These are phyloP conservation scores for Lactarius hatsudake DNA, from an alignment of 768 basidiomycete species.

Conservation along the genomic window DNA sequence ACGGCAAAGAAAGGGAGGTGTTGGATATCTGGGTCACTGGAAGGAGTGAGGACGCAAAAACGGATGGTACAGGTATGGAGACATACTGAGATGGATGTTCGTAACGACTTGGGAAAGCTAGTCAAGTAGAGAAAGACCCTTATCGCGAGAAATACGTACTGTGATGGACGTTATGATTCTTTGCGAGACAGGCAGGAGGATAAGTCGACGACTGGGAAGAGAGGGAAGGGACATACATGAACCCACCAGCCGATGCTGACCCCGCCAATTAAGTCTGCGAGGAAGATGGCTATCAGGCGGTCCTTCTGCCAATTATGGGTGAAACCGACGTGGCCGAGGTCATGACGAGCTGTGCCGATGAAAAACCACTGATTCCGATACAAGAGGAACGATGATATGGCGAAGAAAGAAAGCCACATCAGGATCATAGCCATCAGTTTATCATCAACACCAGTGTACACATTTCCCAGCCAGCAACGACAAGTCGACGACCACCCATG, in stretches of 20 bases:
- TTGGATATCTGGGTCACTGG: constrained; percentile 79
- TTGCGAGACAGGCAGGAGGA: constrained; percentile 22
- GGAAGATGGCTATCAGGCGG: constrained; percentile 69
- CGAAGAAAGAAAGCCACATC: no score
- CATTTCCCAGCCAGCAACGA: no score
- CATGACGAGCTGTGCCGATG: constrained; percentile 91
- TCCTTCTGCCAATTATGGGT: constrained; percentile 85
- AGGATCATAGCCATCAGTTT: no score
- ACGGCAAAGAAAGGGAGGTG: constrained; percentile 95
- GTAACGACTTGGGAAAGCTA: constrained; percentile 66
- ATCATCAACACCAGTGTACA: no score
- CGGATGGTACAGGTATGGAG: neutral
- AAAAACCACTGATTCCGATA: constrained; percentile 67
- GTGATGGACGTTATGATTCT: constrained; percentile 97
- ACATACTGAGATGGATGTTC: constrained; percentile 93
- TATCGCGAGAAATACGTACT: constrained; percentile 49
- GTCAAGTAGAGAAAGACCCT: constrained; percentile 10
- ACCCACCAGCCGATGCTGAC: constrained; percentile 99
- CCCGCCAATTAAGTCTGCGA: constrained; percentile 89
- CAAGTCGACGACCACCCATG: no score
- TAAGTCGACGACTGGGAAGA: constrained; percentile 9
- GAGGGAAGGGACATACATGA: constrained; percentile 59
- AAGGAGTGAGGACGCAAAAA: constrained; percentile 19
- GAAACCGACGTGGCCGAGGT: constrained; percentile 92
- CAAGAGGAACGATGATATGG: constrained; percentile 52